These are phyloP conservation scores for Sporothrix brunneoviolacea DNA, from an alignment of 2,329 filamentous ascomycete species.

Conservation along the genomic window DNA sequence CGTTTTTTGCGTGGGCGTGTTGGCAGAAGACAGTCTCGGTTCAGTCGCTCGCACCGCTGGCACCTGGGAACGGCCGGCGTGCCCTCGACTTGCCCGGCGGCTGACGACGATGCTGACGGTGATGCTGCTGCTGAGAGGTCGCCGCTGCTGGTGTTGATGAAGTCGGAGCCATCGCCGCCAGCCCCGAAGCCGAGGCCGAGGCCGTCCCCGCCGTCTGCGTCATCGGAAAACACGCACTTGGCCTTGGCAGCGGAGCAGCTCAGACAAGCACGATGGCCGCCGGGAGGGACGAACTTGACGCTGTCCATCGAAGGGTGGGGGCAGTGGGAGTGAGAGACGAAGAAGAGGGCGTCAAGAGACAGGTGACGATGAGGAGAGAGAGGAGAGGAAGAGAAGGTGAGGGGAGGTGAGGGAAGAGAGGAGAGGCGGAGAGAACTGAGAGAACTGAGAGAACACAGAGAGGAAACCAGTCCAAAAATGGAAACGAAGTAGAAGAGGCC, in stretches of 20 bases:
- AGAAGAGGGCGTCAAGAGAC: constrained; percentile 22
- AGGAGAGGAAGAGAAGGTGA: constrained; percentile 10
- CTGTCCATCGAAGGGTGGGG: constrained; percentile 11
- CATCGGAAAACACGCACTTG: constrained; percentile 21
- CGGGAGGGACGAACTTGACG: constrained; percentile 22
- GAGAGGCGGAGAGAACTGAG: neutral
- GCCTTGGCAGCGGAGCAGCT: constrained; percentile 21
- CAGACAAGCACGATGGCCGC: constrained; percentile 22
- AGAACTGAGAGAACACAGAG: too few relatives aligned
- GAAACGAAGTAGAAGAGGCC: neutral
- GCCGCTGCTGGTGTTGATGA: neutral
- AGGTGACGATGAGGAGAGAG: neutral
- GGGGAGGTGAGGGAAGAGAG: too few relatives aligned
- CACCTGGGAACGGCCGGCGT: constrained; percentile 15
- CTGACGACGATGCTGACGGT: neutral
- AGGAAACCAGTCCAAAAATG: too few relatives aligned
- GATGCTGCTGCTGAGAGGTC: neutral
- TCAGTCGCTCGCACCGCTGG: constrained; percentile 18
- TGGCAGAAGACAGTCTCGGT: constrained; percentile 17
- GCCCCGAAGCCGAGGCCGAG: neutral
- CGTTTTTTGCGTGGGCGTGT: constrained; percentile 19
- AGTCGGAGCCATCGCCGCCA: neutral
- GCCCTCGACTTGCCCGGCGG: constrained; percentile 1
- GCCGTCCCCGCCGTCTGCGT: constrained; percentile 6
- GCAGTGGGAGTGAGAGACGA: neutral